Conservation (phyloP, 169 alveolate genomes). For the Cryptosporidium sp. region DNA sequence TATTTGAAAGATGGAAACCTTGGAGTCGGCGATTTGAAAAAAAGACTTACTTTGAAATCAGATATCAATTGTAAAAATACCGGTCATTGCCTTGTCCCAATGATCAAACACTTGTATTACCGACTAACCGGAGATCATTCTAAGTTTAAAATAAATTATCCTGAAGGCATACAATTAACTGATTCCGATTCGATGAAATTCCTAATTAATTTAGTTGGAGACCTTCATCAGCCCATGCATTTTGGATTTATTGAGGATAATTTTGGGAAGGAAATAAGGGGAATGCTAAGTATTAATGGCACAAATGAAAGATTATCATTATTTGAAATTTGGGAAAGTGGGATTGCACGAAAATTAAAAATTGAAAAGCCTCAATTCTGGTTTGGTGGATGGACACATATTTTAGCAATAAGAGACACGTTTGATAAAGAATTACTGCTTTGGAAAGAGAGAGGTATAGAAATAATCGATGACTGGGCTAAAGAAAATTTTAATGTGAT, state of each 20-base stretch:
- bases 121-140: slow-evolving; percentile 35
- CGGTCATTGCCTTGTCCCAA: slow-evolving; percentile 49
- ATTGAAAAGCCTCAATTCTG: slow-evolving; percentile 79
- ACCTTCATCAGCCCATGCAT: slow-evolving; percentile 86
- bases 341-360: slow-evolving; percentile 42
- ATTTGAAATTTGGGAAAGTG: slow-evolving; percentile 75
- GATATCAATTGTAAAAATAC: slow-evolving; percentile 5
- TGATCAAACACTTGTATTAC: slow-evolving; percentile 55
- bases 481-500: slow-evolving; percentile 80
- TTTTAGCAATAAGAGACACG: slow-evolving; percentile 81
- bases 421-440: slow-evolving; percentile 77
- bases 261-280: slow-evolving; percentile 74
- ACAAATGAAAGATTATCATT: slow-evolving; percentile 40
- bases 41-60: not conserved
- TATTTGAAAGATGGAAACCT: not conserved
- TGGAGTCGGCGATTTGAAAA: not conserved
- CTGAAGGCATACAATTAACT: slow-evolving; percentile 82
- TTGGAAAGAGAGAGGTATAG: slow-evolving; percentile 81
- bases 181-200: slow-evolving; percentile 85
- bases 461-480: slow-evolving; percentile 85
- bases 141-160: slow-evolving; percentile 74
- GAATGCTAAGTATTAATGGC: slow-evolving; percentile 47
- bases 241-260: slow-evolving; percentile 78
- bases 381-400: slow-evolving; percentile 91
- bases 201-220: slow-evolving; percentile 84